Evolutionary conservation across 176 grass and related monocot genomes (phyloP), one percentile per base, ranked within the genome.

Genomic region (Dendrocalamus sinicus): DNA sequence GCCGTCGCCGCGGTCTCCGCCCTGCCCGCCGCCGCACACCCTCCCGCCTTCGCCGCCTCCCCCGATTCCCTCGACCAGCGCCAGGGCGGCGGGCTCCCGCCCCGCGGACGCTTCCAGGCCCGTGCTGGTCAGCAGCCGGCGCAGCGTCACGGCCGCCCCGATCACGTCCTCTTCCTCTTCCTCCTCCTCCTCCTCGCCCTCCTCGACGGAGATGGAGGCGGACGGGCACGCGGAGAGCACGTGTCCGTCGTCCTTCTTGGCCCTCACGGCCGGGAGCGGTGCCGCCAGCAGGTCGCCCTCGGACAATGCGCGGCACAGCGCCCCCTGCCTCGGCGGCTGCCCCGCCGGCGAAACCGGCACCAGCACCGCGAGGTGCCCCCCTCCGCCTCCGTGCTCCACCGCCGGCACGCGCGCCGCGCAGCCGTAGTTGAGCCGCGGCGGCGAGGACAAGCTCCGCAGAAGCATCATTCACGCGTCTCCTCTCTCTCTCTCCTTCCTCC

Each of bases 371-470:
- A 82, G 30, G 54, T 81, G 78, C 0, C 39, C 76, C 50, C 67
- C 4, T 9, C 59, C 66, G 12, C 35, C 15, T 28, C 20, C 67
- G 37, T 88, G 86, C 52, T 88, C 73, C 9, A 16, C 70, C 12
- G 73, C 24, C 26, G 37, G 72, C 46, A 45, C 84, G 10, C 80
- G 80, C 13, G 23, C 70, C 4, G 57, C 43, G 57, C 14, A 30
- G 70, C 3, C 64, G 80, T 58, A 45, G 86, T 84, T 80, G 76
- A 88, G 89, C 32, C 32, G 32, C 85, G 84, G 81, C 81, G 70
- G 85, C 54, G 76, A 91, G 24, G 89, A 91, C 70, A 85, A 70
- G 76, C 89, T 91, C 61, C 89, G 85, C 62, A 88, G 89, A 53
- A 88, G 89, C 85, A 88, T 91, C 40, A 39, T 39, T 39, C 37